phyloP scores from a whole-genome alignment of 495 filamentous ascomycete genomes.

The Evernia prunastri region DNA sequence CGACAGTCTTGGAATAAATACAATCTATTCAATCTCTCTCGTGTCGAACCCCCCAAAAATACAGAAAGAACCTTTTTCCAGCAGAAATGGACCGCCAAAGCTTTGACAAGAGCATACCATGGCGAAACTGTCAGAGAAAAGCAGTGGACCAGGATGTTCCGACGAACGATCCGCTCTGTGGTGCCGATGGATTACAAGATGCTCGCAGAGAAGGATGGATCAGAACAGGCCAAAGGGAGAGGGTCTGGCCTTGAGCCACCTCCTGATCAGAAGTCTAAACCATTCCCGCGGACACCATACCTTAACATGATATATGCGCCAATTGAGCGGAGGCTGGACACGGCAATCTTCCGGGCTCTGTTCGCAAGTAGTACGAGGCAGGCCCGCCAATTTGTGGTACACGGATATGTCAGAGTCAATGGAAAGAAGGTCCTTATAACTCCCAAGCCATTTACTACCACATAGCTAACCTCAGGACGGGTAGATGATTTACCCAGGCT shows the following conservation, averaged over 20 bases:
- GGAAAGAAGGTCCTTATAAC: conserved; percentile 68
- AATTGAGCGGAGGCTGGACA: conserved; percentile 82
- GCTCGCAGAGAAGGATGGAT: conserved; percentile 73
- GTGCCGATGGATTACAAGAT: conserved; percentile 74
- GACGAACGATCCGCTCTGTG: conserved; percentile 64
- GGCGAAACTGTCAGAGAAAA: conserved; percentile 86
- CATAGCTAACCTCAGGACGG: neutral
- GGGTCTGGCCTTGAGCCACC: conserved; percentile 58
- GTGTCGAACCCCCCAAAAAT: conserved; percentile 38
- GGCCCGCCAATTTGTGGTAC: conserved; percentile 87
- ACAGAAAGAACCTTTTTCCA: conserved; percentile 73
- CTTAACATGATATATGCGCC: conserved; percentile 91
- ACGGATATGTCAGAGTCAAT: conserved; percentile 92
- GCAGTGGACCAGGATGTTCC: conserved; percentile 91
- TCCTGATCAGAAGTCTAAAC: conserved; percentile 17
- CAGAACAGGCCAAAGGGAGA: conserved; percentile 69
- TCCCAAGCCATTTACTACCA: neutral
- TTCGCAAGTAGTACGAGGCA: conserved; percentile 94
- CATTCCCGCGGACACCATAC: conserved; percentile 57
- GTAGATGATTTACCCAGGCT: conserved; percentile 87
- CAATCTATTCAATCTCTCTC: conserved; percentile 82
- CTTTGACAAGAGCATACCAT: conserved; percentile 77
- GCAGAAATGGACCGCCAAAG: conserved; percentile 93
- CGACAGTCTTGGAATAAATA: conserved; percentile 97
- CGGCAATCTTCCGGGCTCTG: conserved; percentile 82